Evolutionary conservation across 805 yeast genomes (phyloP).

Genomic region (Ogataea degrootiae): DNA sequence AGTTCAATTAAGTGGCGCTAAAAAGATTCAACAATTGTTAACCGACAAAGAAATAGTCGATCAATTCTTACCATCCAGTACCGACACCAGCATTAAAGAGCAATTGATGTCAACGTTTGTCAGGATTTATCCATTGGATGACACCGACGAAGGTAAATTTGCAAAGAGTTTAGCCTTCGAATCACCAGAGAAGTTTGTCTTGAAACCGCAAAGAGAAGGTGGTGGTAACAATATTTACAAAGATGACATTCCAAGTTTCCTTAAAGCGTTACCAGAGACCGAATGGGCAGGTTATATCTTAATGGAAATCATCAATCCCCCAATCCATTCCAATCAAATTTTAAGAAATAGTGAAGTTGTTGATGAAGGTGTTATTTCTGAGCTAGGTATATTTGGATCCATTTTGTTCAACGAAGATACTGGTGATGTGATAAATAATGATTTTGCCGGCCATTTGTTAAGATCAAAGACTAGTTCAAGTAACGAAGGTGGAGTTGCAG

Average conservation of each 20-base stretch:
- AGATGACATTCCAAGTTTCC: slow-evolving; percentile 73
- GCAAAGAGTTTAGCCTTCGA: slow-evolving; percentile 69
- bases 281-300: slow-evolving; percentile 90
- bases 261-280: slow-evolving; percentile 51
- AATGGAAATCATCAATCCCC: slow-evolving; percentile 89
- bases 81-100: slow-evolving; percentile 6
- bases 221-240: slow-evolving; percentile 96
- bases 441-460: slow-evolving; percentile 76
- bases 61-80: slow-evolving; percentile 36
- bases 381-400: slow-evolving; percentile 87
- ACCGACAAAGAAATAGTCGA: slow-evolving; percentile 49
- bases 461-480: slow-evolving; percentile 84
- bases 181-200: slow-evolving; percentile 66
- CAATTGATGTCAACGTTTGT: slow-evolving; percentile 65
- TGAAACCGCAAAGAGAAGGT: slow-evolving; percentile 98
- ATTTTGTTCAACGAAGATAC: slow-evolving; percentile 63
- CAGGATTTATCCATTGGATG: slow-evolving; percentile 80
- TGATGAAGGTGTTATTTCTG: slow-evolving; percentile 78
- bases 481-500: slow-evolving; percentile 98
- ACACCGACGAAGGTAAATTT: slow-evolving; percentile 50
- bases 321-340: slow-evolving; percentile 62
- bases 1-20: slow-evolving; percentile 90
- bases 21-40: slow-evolving; percentile 87
- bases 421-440: slow-evolving; percentile 56
- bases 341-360: slow-evolving; percentile 59